Percentiles rank a stretch among this genome's conserved stretches.
phyloP scores from a whole-genome alignment of 306 rosid species.

The Medicago lupulina region DNA sequence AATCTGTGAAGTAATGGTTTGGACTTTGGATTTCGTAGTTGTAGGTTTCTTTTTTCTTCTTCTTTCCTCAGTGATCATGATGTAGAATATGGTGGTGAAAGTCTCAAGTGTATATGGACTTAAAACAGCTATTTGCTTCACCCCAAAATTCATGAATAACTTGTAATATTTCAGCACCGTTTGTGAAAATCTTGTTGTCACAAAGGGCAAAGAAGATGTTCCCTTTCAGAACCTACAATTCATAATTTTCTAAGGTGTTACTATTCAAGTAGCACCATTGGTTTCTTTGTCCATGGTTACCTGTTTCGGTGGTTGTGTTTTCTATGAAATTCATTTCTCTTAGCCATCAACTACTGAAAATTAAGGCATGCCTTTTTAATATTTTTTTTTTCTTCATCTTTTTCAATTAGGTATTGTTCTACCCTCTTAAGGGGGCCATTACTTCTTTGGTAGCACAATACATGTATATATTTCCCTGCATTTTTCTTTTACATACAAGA shows the following conservation, averaged over 20 bases:
- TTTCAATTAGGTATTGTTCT: no score
- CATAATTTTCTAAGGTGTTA: conserved; percentile 17
- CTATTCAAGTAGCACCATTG: conserved; percentile 21
- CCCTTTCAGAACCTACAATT: conserved; percentile 34
- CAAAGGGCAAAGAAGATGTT: conserved; percentile 31
- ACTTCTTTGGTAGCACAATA: not conserved
- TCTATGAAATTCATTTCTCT: conserved; percentile 16
- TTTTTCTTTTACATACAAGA: not conserved
- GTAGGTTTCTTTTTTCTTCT: conserved; percentile 27
- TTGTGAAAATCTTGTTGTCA: conserved; percentile 13
- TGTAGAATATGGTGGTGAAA: conserved; percentile 44
- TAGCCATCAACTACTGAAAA: not conserved
- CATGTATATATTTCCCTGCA: not conserved
- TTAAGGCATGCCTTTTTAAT: not conserved
- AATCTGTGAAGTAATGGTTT: conserved; percentile 43
- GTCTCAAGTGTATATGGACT: conserved; percentile 44
- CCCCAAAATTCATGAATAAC: conserved; percentile 35
- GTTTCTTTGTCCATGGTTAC: conserved; percentile 9
- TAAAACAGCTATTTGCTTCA: conserved; percentile 37
- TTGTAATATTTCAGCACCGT: conserved; percentile 31
- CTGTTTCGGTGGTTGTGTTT: conserved; percentile 1
- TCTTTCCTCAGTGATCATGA: conserved; percentile 31
- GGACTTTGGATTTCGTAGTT: conserved; percentile 34
- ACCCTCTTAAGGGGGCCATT: not conserved
- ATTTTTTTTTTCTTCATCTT: no score